Evolutionary conservation across 108 stramenopile species (phyloP), one percentile per base, ranked within the genome.

Genomic region (Skeletonema grethae): DNA sequence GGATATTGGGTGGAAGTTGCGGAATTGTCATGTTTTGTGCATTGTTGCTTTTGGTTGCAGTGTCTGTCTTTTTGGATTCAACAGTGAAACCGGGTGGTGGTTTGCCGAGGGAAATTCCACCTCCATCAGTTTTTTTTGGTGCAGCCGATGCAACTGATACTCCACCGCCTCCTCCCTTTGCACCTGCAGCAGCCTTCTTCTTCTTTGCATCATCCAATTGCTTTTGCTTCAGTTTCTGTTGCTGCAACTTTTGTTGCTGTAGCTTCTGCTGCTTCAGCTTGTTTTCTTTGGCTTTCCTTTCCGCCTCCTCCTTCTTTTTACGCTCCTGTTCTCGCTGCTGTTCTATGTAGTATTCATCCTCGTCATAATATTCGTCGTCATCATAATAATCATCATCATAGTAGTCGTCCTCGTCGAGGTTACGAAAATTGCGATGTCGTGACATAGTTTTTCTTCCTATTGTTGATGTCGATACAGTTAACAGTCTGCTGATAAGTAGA

Each of bases 381-480:
- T 88, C 77, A 48, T 86, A 73, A 41, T 75, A 68, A 34, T 90
- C 57, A 39, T 86, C 83, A 57, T 93, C 84, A 67, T 93, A 87
- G 67, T 90, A 88, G 70, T 90, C 89, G 16, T 93, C 92, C 43
- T 87, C 87, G 34, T 81, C 76, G 43, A 93, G 70, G 57, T 90
- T 86, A 60, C 88, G 85, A 57, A 90, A 67, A 57, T 83, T 89
- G 75, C 92, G 89, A 74, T 93, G 92, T 22, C 92, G 77, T 16
- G 88, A 89, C 92, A 93, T 93, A 71, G 32, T 70, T 50, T n/a
- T 43, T 43, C 15, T 15, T n/a, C 9, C 36, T 34, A 1, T 7
- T 28, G 1, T 28, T 28, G 25, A 28, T 1, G 1, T 28, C 25
- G 1, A 28, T 1, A 28, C 25, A 28, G 25, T 28, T 28, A 1